Conservation (phyloP, 768 basidiomycete genomes). For the Lepiota brunneoincarnata region DNA sequence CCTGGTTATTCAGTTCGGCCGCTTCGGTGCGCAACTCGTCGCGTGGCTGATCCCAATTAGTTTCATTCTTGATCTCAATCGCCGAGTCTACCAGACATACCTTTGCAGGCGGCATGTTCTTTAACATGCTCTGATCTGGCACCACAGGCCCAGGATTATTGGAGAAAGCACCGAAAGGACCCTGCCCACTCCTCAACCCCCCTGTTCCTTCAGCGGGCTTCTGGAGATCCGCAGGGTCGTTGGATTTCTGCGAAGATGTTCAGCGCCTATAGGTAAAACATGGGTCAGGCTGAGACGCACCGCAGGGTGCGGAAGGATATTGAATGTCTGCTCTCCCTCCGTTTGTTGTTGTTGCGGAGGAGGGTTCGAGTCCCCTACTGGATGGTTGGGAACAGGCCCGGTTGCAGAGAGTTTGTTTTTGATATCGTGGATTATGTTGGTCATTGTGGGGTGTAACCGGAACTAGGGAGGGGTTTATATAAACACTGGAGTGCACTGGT, state of each 20-base stretch:
- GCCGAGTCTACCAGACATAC: conserved; percentile 27
- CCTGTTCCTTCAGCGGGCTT: conserved; percentile 32
- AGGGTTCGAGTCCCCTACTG: conserved; percentile 8
- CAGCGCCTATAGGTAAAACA: neutral
- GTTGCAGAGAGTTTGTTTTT: conserved; percentile 19
- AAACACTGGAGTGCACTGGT: neutral
- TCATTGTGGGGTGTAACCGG: conserved; percentile 15
- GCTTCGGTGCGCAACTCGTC: conserved; percentile 47
- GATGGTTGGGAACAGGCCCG: neutral
- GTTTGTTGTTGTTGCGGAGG: conserved; percentile 11
- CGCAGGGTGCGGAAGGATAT: conserved; percentile 62
- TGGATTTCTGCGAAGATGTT: conserved; percentile 43
- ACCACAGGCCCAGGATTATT: conserved; percentile 51
- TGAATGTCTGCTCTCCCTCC: conserved; percentile 42
- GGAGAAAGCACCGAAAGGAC: conserved; percentile 37
- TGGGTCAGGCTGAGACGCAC: conserved; percentile 24
- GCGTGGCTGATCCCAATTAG: conserved; percentile 33
- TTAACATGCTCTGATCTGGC: conserved; percentile 41
- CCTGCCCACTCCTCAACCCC: conserved; percentile 30
- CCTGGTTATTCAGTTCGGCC: conserved; percentile 43
- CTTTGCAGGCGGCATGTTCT: conserved; percentile 44
- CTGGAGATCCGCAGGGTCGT: conserved; percentile 59
- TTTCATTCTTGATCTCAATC: neutral
- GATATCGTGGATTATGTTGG: conserved; percentile 23
- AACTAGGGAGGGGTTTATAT: conserved; percentile 1